A percentile compares a stretch with the other conserved stretches of the same genome.
Evolutionary conservation across 148 eudicot species (phyloP).

Genomic region (Rhododendron henanense): DNA sequence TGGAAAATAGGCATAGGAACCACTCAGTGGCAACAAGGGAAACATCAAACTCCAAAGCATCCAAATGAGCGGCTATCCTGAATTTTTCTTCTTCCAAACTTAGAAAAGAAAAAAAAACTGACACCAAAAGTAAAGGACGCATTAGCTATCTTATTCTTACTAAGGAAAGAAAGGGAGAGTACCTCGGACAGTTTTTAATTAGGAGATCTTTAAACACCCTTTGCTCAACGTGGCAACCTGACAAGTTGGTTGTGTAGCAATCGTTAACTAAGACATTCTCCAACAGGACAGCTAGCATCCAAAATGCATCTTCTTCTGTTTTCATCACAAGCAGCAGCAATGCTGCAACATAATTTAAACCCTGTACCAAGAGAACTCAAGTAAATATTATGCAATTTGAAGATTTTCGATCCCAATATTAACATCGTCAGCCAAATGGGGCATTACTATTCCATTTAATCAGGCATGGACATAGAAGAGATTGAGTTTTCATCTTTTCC

Average conservation of each 20-base stretch:
- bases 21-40: constrained; percentile 96
- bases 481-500: not conserved
- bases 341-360: constrained; percentile 95
- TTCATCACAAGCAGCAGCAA: constrained; percentile 89
- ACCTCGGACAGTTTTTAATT: constrained; percentile 79
- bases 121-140: not conserved
- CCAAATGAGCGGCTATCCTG: constrained; percentile 93
- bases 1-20: constrained; percentile 95
- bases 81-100: constrained; percentile 19
- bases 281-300: constrained; percentile 94
- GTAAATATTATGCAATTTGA: not conserved
- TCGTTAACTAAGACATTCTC: constrained; percentile 87
- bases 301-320: constrained; percentile 99
- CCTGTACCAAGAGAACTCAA: constrained; percentile 41
- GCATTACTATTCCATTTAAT: not conserved
- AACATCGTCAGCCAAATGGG: not conserved
- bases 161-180: constrained; percentile 12
- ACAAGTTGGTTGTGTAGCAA: constrained; percentile 78
- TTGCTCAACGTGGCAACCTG: constrained; percentile 98
- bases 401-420: not conserved
- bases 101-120: not conserved
- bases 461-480: not conserved
- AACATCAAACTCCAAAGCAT: constrained; percentile 80
- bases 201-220: constrained; percentile 89
- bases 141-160: constrained; percentile 9